Evolutionary conservation across 208 protist genomes (phyloP).

Genomic region (Trypanosoma grayi): DNA sequence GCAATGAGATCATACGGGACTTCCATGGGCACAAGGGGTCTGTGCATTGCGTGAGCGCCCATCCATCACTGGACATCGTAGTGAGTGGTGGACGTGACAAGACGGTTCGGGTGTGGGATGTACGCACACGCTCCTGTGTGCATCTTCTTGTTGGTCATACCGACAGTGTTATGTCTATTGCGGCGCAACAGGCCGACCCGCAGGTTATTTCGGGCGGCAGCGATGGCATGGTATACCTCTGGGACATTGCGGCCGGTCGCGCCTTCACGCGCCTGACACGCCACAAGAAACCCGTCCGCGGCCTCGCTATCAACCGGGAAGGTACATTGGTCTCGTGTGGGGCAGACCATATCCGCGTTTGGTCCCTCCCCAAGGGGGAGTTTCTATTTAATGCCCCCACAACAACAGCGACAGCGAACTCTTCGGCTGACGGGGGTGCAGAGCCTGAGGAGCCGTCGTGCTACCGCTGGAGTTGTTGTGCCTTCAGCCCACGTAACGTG

Average conservation of each 20-base stretch:
- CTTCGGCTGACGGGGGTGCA: constrained; percentile 31
- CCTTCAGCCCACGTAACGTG: constrained; percentile 85
- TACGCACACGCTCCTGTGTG: constrained; percentile 73
- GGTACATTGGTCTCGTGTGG: constrained; percentile 94
- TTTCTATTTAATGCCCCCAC: constrained; percentile 95
- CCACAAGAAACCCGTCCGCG: constrained; percentile 98
- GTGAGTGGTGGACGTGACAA: constrained; percentile 97
- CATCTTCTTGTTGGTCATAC: constrained; percentile 94
- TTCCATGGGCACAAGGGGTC: constrained; percentile 98
- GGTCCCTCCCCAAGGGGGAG: constrained; percentile 92
- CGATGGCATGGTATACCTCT: constrained; percentile 93
- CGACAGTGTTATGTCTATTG: constrained; percentile 90
- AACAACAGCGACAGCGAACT: no score
- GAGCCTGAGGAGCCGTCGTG: constrained; percentile 26
- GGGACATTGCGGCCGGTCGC: constrained; percentile 87
- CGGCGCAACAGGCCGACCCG: constrained; percentile 87
- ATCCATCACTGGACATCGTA: constrained; percentile 98
- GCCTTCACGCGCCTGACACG: constrained; percentile 92
- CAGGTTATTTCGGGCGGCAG: constrained; percentile 93
- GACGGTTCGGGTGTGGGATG: constrained; percentile 93
- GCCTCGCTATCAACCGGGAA: constrained; percentile 81
- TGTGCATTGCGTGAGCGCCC: constrained; percentile 92
- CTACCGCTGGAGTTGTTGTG: constrained; percentile 85
- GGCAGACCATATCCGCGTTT: constrained; percentile 98
- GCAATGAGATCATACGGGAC: constrained; percentile 91